phyloP scores from a whole-genome alignment of 108 stramenopile species.

The Pseudonitzschia multistriata region DNA sequence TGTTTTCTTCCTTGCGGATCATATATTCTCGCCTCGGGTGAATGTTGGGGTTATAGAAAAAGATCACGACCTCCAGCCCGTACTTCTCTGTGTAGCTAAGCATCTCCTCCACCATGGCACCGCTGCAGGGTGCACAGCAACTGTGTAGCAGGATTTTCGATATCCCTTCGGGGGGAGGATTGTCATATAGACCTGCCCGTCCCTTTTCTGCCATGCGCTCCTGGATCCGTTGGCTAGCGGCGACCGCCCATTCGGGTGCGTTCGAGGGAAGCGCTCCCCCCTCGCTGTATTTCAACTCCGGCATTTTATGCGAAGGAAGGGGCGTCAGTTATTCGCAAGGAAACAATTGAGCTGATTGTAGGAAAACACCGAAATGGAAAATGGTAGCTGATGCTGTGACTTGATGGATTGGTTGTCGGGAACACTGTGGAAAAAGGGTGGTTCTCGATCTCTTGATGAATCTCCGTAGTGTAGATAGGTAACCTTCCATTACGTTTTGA shows the following conservation, averaged over 20 bases:
- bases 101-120: slow-evolving; percentile 75
- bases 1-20: slow-evolving; percentile 58
- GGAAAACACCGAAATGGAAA: too few species aligned
- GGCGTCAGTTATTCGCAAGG: too few species aligned
- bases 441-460: too few species aligned
- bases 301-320: too few species aligned
- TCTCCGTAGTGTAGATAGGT: too few species aligned
- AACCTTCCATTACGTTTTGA: too few species aligned
- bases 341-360: too few species aligned
- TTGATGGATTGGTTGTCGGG: too few species aligned
- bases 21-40: slow-evolving; percentile 58
- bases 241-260: slow-evolving; percentile 51
- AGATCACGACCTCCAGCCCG: slow-evolving; percentile 47
- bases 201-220: slow-evolving; percentile 13
- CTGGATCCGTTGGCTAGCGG: slow-evolving; percentile 47
- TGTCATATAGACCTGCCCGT: slow-evolving; percentile 6
- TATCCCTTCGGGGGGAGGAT: slow-evolving; percentile 28
- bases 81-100: slow-evolving; percentile 6
- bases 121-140: slow-evolving; percentile 64
- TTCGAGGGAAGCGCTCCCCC: slow-evolving; percentile 45
- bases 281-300: slow-evolving; percentile 30
- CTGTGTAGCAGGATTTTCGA: slow-evolving; percentile 49
- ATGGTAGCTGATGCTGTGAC: too few species aligned
- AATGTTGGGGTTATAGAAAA: slow-evolving; percentile 74
- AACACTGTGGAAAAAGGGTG: too few species aligned